Percentiles rank a stretch among this genome's conserved stretches.
Evolutionary conservation across 345 rosid genomes (phyloP).

Genomic region (Ricinus communis): DNA sequence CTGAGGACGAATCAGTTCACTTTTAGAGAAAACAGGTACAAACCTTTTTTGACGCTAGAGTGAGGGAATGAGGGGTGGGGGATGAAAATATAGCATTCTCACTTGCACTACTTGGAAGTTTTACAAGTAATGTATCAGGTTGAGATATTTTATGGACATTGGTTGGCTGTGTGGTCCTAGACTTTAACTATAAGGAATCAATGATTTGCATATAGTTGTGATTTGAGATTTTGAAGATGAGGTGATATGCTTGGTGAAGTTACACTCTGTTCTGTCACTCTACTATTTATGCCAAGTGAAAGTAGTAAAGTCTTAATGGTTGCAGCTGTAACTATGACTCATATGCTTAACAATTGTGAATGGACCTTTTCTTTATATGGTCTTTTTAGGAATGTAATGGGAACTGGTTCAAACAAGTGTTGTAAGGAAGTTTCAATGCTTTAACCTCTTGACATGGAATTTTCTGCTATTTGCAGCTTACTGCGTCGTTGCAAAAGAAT

Average conservation of each 20-base stretch:
- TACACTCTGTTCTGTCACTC: neutral
- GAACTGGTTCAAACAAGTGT: neutral
- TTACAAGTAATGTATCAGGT: neutral
- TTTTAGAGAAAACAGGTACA: no score
- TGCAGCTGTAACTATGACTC: neutral
- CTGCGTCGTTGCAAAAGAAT: constrained; percentile 94
- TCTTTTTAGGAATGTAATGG: neutral
- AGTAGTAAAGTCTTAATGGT: neutral
- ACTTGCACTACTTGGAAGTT: neutral
- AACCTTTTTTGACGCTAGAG: no score
- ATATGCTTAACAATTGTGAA: neutral
- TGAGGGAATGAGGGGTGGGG: neutral
- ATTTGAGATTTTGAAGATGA: neutral
- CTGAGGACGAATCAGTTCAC: no score
- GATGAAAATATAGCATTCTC: neutral
- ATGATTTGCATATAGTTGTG: neutral
- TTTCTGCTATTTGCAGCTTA: constrained; percentile 56
- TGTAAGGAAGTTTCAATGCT: constrained; percentile 1
- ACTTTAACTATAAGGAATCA: neutral
- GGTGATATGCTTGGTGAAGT: neutral
- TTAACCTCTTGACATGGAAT: constrained; percentile 15
- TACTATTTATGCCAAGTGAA: neutral
- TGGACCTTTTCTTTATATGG: neutral
- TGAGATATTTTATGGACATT: neutral
- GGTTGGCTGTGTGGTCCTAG: neutral